Percentiles rank a stretch among this genome's conserved stretches.
Evolutionary conservation across 1,284 basidiomycete genomes (phyloP).

Genomic region (Apiotrichum sp.): DNA sequence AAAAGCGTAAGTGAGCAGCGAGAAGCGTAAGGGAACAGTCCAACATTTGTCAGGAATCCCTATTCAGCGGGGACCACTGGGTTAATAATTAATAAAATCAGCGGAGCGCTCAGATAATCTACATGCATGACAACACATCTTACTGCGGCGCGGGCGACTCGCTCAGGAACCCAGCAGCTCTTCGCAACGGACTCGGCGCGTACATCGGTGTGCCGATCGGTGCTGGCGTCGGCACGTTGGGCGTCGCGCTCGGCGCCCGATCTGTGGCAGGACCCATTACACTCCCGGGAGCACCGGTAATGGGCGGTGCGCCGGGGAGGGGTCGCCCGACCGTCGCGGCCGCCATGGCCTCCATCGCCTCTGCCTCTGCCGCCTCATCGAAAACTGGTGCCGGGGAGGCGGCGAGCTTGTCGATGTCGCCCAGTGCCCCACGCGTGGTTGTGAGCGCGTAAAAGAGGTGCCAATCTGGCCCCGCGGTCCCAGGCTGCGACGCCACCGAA

Average conservation of each 20-base stretch:
- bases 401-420: constrained; percentile 21
- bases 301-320: not conserved
- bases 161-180: not conserved
- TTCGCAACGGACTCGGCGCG: not conserved
- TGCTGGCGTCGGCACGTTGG: not conserved
- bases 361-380: constrained; percentile 15
- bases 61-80: too few species aligned
- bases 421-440: constrained; percentile 25
- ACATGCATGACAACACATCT: too few species aligned
- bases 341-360: constrained; percentile 10
- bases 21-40: too few species aligned
- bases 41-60: too few species aligned
- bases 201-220: not conserved
- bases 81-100: too few species aligned
- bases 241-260: not conserved
- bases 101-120: too few species aligned
- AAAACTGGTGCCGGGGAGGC: constrained; percentile 5
- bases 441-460: constrained; percentile 35
- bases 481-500: not conserved
- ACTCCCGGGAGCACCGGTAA: too few species aligned
- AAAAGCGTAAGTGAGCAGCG: too few species aligned
- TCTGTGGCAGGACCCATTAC: not conserved
- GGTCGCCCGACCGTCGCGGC: constrained; percentile 2
- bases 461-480: constrained; percentile 24
- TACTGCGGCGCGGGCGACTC: not conserved